phyloP scores from a whole-genome alignment of 2,329 filamentous ascomycete species.

The Septoria petroselini region DNA sequence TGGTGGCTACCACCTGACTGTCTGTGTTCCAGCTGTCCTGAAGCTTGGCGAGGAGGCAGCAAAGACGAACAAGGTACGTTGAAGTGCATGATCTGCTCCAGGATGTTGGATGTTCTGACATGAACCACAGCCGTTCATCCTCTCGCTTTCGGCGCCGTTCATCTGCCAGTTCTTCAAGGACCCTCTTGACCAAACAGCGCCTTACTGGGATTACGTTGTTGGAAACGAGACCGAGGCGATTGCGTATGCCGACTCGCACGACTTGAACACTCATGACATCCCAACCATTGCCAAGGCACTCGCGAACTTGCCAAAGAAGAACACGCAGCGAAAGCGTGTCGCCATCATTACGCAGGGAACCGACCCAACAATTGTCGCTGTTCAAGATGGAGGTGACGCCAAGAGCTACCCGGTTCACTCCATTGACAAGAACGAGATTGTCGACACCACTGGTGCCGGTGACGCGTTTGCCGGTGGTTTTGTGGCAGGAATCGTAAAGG shows the following conservation, averaged over 20 bases:
- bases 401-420: slow-evolving; percentile 77
- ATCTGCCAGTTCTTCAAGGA: slow-evolving; percentile 98
- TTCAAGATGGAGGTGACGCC: slow-evolving; percentile 58
- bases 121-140: slow-evolving; percentile 62
- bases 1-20: slow-evolving; percentile 95
- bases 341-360: slow-evolving; percentile 96
- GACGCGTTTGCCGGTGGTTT: slow-evolving; percentile 97
- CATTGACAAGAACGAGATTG: slow-evolving; percentile 75
- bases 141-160: slow-evolving; percentile 93
- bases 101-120: slow-evolving; percentile 20
- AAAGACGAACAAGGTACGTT: slow-evolving; percentile 71
- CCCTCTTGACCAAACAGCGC: slow-evolving; percentile 75
- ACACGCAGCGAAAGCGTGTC: slow-evolving; percentile 74
- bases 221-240: slow-evolving; percentile 95
- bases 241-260: slow-evolving; percentile 80
- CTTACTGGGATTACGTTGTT: slow-evolving; percentile 94
- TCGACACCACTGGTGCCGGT: slow-evolving; percentile 92
- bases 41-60: slow-evolving; percentile 89
- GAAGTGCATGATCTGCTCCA: slow-evolving; percentile 5
- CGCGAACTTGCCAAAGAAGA: slow-evolving; percentile 88
- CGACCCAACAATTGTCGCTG: slow-evolving; percentile 79
- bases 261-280: slow-evolving; percentile 69
- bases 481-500: slow-evolving; percentile 81
- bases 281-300: slow-evolving; percentile 81
- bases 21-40: slow-evolving; percentile 85